These are phyloP conservation scores for Vitis hybrid DNA, from an alignment of 177 flowering plant genomes.

Conservation along the genomic window DNA sequence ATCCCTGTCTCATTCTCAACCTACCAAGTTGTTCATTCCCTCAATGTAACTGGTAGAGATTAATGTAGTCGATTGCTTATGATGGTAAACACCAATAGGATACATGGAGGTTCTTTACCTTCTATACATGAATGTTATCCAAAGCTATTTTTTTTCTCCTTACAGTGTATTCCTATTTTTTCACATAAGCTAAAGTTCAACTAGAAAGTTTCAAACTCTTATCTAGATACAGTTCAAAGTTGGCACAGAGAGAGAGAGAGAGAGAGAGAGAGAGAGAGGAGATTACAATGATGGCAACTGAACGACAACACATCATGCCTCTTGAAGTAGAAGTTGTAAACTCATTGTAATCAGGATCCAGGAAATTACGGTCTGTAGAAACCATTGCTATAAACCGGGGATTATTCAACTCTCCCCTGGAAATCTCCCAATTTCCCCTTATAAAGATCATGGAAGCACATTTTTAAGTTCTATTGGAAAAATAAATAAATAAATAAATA, in stretches of 20 bases:
- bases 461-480: background rate
- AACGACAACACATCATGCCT: conserved; percentile 48
- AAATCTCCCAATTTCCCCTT: conserved; percentile 66
- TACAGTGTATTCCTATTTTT: background rate
- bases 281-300: conserved; percentile 48
- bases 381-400: conserved; percentile 47
- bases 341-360: conserved; percentile 37
- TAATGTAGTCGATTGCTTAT: too few relatives aligned
- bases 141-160: too few relatives aligned
- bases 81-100: too few relatives aligned
- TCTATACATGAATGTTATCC: too few relatives aligned
- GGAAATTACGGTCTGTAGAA: conserved; percentile 39
- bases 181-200: background rate
- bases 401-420: conserved; percentile 39
- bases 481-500: background rate
- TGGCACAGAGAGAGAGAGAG: background rate
- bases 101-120: too few relatives aligned
- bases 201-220: background rate
- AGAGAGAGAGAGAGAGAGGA: conserved; percentile 19
- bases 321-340: conserved; percentile 41
- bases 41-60: too few relatives aligned
- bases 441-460: background rate
- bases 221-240: background rate
- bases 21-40: too few relatives aligned
- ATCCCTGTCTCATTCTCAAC: too few relatives aligned